These are phyloP conservation scores for Gamarada debralockiae DNA, from an alignment of 495 filamentous ascomycete species.

Conservation along the genomic window DNA sequence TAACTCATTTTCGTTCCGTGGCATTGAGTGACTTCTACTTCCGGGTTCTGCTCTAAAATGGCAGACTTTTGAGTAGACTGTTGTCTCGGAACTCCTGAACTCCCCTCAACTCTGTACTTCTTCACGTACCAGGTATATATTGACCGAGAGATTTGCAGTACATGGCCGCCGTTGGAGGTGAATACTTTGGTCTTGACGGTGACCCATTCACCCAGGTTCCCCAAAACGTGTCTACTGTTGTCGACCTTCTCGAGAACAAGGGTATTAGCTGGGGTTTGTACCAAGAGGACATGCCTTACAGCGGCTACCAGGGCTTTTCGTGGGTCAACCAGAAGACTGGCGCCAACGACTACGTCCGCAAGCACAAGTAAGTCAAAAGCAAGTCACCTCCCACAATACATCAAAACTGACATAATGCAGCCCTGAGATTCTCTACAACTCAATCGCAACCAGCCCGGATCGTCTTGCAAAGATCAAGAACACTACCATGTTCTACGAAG, in stretches of 20 bases:
- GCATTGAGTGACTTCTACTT: no score
- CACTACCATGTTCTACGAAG: conserved; percentile 56
- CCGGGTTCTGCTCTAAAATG: no score
- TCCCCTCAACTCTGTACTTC: no score
- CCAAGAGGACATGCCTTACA: conserved; percentile 65
- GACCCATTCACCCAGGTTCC: conserved; percentile 57
- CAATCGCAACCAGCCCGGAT: conserved; percentile 47
- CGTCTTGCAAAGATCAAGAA: conserved; percentile 64
- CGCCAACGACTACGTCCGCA: conserved; percentile 68
- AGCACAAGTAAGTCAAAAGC: conserved; percentile 52
- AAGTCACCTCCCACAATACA: no score
- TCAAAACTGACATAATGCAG: conserved; percentile 17
- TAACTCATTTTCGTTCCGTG: no score
- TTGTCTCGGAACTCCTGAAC: no score
- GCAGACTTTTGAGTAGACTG: no score
- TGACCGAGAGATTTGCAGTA: no score
- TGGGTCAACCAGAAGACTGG: conserved; percentile 51
- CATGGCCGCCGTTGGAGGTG: conserved; percentile 54
- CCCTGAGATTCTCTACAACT: conserved; percentile 57
- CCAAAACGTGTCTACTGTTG: conserved; percentile 62
- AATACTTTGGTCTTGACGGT: conserved; percentile 40
- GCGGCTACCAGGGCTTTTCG: conserved; percentile 58
- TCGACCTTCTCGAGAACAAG: conserved; percentile 67
- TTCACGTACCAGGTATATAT: no score
- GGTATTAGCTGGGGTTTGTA: conserved; percentile 69